Evolutionary conservation across 2,329 filamentous ascomycete genomes (phyloP).

Genomic region (Pseudogymnoascus sp.): DNA sequence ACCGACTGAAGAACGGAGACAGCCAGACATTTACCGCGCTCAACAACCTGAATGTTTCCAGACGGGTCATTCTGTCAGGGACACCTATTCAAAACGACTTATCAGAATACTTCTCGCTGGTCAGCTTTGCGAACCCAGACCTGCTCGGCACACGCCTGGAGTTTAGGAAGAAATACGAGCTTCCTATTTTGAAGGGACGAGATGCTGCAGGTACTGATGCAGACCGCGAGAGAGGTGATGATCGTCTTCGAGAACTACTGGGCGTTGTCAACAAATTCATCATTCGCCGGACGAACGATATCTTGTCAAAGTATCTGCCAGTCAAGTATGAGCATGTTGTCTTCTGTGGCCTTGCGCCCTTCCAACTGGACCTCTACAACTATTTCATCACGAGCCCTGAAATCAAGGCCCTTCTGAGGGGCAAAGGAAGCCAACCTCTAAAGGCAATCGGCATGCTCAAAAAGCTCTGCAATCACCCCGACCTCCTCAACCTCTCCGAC

Average conservation of each 20-base stretch:
- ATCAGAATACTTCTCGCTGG: slow-evolving; percentile 93
- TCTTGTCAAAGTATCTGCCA: slow-evolving; percentile 92
- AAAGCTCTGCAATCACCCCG: slow-evolving; percentile 97
- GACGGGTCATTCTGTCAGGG: slow-evolving; percentile 88
- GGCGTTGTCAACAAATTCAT: slow-evolving; percentile 94
- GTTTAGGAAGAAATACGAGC: slow-evolving; percentile 88
- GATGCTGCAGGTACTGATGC: slow-evolving; percentile 82
- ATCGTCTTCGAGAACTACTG: slow-evolving; percentile 73
- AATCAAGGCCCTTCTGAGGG: slow-evolving; percentile 82
- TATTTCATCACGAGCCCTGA: slow-evolving; percentile 95
- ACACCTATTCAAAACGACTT: slow-evolving; percentile 98
- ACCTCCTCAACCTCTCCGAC: slow-evolving; percentile 72
- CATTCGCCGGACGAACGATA: slow-evolving; percentile 94
- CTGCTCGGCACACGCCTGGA: slow-evolving; percentile 82
- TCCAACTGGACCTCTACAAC: slow-evolving; percentile 90
- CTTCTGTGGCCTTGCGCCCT: slow-evolving; percentile 89
- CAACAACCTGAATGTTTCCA: slow-evolving; percentile 80
- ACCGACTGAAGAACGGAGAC: slow-evolving; percentile 93
- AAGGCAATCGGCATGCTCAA: slow-evolving; percentile 96
- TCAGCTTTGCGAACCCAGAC: slow-evolving; percentile 93
- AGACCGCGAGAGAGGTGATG: slow-evolving; percentile 75
- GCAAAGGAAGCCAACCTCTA: slow-evolving; percentile 90
- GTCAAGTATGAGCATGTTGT: slow-evolving; percentile 99
- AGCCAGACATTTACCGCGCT: slow-evolving; percentile 90
- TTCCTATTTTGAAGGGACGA: slow-evolving; percentile 84